Percentiles rank a stretch among this genome's conserved stretches.
Conservation (phyloP, 2,329 filamentous ascomycete species). For the Aureobasidium sp. region DNA sequence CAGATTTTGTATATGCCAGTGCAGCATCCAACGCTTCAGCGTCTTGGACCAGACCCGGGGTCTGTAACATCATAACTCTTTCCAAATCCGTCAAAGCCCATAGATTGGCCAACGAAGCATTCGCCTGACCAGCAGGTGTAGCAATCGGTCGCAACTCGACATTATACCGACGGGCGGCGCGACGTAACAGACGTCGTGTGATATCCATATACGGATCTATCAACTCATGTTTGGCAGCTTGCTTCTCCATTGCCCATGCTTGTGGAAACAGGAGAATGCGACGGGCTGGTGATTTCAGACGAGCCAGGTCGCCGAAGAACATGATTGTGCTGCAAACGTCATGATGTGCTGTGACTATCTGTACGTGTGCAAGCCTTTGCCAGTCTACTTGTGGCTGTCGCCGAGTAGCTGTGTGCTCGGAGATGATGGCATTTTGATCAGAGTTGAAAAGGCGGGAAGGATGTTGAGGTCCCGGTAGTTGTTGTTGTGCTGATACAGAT, state of each 20-base stretch:
- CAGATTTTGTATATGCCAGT: conserved; percentile 41
- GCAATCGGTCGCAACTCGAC: conserved; percentile 48
- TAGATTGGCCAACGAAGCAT: conserved; percentile 51
- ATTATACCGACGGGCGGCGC: conserved; percentile 50
- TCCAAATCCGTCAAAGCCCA: conserved; percentile 51
- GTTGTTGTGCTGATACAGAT: conserved; percentile 15
- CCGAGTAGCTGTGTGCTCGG: conserved; percentile 31
- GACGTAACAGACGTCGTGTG: conserved; percentile 47
- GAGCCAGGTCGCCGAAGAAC: conserved; percentile 52
- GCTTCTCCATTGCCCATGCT: conserved; percentile 37
- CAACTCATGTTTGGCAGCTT: conserved; percentile 38
- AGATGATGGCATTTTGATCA: conserved; percentile 17
- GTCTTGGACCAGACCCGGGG: conserved; percentile 51
- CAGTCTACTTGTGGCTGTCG: conserved; percentile 42
- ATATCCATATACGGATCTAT: conserved; percentile 48
- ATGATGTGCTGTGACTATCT: conserved; percentile 48
- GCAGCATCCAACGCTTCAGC: conserved; percentile 50
- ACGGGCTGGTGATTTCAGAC: conserved; percentile 49
- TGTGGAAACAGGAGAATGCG: conserved; percentile 51
- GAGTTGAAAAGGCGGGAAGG: conserved; percentile 32
- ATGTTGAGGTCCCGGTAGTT: conserved; percentile 24
- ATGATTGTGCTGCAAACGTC: conserved; percentile 57
- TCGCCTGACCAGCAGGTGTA: conserved; percentile 30
- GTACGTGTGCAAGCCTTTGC: conserved; percentile 52
- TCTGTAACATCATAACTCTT: conserved; percentile 48